Evolutionary conservation across 2,329 filamentous ascomycete genomes (phyloP), one percentile per base, ranked within the genome.

Genomic region (Hypoxylon sp.): DNA sequence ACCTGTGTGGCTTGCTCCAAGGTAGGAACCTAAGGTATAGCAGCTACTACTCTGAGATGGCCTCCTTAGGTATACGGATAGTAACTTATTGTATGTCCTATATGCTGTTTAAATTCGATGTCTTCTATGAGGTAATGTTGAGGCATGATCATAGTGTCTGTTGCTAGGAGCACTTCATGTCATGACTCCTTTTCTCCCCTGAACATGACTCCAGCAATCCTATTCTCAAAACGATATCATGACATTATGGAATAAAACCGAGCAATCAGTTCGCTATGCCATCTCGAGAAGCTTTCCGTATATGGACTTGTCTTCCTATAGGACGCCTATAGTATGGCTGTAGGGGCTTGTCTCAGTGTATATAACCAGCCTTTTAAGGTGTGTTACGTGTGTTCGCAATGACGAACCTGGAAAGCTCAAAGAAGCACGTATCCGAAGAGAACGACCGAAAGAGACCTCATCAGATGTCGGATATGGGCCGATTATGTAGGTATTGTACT

Each of bases 371-470:
- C 21, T 48, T 46, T 48, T 34, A 41, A 56, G 52, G 57, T 28
- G 61, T 68, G 57, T 62, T 56, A 50, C 65, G 60, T 55, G 9
- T 28, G 14, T 48, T 49, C 41, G 49, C 53, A 60, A 45, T 34
- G 19, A 52, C 38, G 34, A 64, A 59, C 38, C 19, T 49, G 10
- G 11, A 17, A 53, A 32, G 10, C 30, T 17, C 14, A 17, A 23
- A 49, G 17, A 43, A 45, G 11, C 14, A 58, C 51, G 30, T 28
- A 14, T 43, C 10, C 17, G 13, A 41, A 41, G n/a, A 58, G 53
- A 61, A 65, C 32, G 45, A 6, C 46, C 36, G 56, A 60, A 52
- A 43, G 46, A 53, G 36, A 43, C 28, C 34, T 56, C 30, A 41
- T 38, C 19, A 52, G 49, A 59, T 38, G 46, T 57, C n/a, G 36